These are phyloP conservation scores for Magnaporthiopsis incrustans DNA, from an alignment of 2,329 filamentous ascomycete genomes.

Conservation along the genomic window DNA sequence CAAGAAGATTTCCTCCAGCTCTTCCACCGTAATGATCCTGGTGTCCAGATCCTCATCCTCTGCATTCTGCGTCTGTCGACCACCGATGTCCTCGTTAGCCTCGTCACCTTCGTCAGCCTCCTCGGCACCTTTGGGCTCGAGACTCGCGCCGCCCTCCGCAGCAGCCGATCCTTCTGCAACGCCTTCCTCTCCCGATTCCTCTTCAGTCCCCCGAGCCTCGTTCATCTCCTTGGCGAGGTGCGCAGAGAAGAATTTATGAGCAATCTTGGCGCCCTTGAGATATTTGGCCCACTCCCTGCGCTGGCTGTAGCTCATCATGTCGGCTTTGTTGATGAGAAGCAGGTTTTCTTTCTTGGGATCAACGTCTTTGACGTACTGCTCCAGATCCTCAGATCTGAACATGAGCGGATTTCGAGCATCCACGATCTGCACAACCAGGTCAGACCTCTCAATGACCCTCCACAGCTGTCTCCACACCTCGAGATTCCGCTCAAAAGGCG, in stretches of 20 bases:
- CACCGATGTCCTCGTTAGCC: conserved; percentile 23
- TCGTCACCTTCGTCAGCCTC: conserved; percentile 18
- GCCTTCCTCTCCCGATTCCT: conserved; percentile 27
- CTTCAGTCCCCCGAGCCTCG: conserved; percentile 57
- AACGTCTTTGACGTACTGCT: conserved; percentile 89
- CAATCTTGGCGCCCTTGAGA: conserved; percentile 71
- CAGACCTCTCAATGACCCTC: conserved; percentile 95
- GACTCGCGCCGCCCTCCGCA: conserved; percentile 16
- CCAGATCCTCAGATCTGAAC: conserved; percentile 89
- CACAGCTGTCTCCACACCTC: conserved; percentile 98
- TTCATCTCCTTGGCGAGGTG: conserved; percentile 83
- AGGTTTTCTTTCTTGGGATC: conserved; percentile 83
- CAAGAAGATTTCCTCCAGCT: conserved; percentile 84
- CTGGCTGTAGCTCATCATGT: conserved; percentile 93
- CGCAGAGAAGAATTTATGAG: conserved; percentile 95
- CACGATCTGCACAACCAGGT: conserved; percentile 95
- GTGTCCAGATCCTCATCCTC: conserved; percentile 49
- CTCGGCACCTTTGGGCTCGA: conserved; percentile 24
- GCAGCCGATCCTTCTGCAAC: conserved; percentile 21
- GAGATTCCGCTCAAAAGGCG: conserved; percentile 91
- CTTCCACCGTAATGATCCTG: conserved; percentile 83
- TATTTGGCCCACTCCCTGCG: conserved; percentile 78
- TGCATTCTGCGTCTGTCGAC: conserved; percentile 23
- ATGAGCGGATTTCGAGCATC: conserved; percentile 91
- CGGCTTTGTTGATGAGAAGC: conserved; percentile 93